These are phyloP conservation scores for Penicillium paxilli DNA, from an alignment of 495 filamentous ascomycete genomes.

Conservation along the genomic window DNA sequence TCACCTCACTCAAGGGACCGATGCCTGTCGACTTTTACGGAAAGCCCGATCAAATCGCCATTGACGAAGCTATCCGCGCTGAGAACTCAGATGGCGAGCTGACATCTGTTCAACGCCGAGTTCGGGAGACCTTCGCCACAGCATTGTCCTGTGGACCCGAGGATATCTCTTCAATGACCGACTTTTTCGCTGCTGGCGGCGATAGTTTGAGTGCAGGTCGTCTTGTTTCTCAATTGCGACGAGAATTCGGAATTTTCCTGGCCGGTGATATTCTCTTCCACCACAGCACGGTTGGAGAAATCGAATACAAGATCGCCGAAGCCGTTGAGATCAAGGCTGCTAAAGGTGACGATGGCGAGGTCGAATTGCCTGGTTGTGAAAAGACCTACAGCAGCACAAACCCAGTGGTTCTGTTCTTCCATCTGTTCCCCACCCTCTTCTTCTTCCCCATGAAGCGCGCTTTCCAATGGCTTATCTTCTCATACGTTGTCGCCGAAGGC, in stretches of 20 bases:
- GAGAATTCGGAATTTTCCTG: slow-evolving; percentile 32
- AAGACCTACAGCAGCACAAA: slow-evolving; percentile 41
- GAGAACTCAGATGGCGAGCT: slow-evolving; percentile 10
- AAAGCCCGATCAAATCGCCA: slow-evolving; percentile 22
- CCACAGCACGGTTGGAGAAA: slow-evolving; percentile 23
- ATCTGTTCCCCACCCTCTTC: slow-evolving; percentile 35
- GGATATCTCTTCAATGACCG: slow-evolving; percentile 25
- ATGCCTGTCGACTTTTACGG: slow-evolving; percentile 27
- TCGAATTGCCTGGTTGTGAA: slow-evolving; percentile 21
- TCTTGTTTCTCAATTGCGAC: slow-evolving; percentile 38
- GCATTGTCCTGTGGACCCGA: slow-evolving; percentile 18
- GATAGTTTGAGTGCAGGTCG: slow-evolving; percentile 44
- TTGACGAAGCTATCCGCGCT: slow-evolving; percentile 19
- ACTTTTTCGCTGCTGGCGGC: slow-evolving; percentile 47
- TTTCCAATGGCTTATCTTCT: slow-evolving; percentile 40
- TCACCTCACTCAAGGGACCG: slow-evolving; percentile 18
- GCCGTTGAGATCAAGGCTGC: slow-evolving; percentile 22
- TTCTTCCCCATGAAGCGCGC: slow-evolving; percentile 39
- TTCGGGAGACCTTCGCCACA: slow-evolving; percentile 32
- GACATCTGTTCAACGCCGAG: slow-evolving; percentile 21
- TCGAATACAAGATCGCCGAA: slow-evolving; percentile 19
- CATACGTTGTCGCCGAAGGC: slow-evolving; percentile 28
- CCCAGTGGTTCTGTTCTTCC: slow-evolving; percentile 34
- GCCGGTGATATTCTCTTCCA: slow-evolving; percentile 42
- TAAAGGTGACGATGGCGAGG: slow-evolving; percentile 7